Evolutionary conservation across 2,329 filamentous ascomycete genomes (phyloP), one percentile per base, ranked within the genome.

Genomic region (Trichoderma guizhouense): DNA sequence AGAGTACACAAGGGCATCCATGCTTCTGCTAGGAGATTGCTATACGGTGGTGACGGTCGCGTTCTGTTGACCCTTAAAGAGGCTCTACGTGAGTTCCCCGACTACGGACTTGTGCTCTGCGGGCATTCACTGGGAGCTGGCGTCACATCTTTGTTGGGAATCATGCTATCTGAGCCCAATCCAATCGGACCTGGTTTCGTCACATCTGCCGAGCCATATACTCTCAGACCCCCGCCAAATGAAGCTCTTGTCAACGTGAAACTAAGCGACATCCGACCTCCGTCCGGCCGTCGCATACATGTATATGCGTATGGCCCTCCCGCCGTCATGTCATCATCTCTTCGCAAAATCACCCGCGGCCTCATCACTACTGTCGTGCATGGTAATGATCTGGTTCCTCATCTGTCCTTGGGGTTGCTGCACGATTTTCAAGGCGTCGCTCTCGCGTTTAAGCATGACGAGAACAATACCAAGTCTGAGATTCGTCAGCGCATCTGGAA

Each of bases 261-360:
- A 2, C 72, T 76, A 34, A 74, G 78, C 15, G 80, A 83, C 21
- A 80, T 89, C 36, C 86, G 84, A 21, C 84, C 94, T 0, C 92
- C 92, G 0, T 76, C 90, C 0, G 89, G 90, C 18, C 87, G 92
- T 0, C 90, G 91, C 3, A 91, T 94, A 24, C 92, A 95, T 76
- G 92, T 94, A 14, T 95, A 93, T 78, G 91, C 92, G 7, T 95
- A 94, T 78, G 92, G 92, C 0, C 90, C 92, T 2, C 92, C 92
- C 0, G 88, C 91, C 0, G 91, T 91, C 15, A 89, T 94, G 86
- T 93, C 91, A 0, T 85, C 91, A 0, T 88, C 90, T 2, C 85
- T 95, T 8, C 88, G 92, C 55, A 87, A 88, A 72, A 90, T 90
- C 12, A 94, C 92, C 0, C 86, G 91, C 15, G 92, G 91, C 1